Conservation (phyloP, 2,329 filamentous ascomycete species). For the Thelonectria blattea region DNA sequence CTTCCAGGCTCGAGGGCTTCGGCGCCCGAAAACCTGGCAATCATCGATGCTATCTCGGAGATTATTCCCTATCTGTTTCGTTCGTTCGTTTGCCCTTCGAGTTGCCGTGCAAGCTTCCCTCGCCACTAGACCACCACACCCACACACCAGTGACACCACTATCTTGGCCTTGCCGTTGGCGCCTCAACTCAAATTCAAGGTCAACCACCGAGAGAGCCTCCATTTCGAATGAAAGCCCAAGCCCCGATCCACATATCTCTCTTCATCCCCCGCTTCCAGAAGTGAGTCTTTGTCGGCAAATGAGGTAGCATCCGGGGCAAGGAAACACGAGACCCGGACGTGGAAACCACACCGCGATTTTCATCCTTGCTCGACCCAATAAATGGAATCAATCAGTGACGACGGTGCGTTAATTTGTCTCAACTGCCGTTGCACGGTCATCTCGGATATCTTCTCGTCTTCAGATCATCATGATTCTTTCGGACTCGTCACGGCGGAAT, state of each 20-base stretch:
- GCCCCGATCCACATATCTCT: neutral
- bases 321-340: neutral
- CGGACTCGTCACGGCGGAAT: too few relatives aligned
- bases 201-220: neutral
- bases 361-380: neutral
- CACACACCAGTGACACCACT: neutral
- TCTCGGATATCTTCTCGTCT: too few relatives aligned
- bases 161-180: neutral
- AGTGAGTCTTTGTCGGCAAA: neutral
- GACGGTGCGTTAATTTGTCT: too few relatives aligned
- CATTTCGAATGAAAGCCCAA: neutral
- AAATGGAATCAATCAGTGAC: neutral
- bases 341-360: neutral
- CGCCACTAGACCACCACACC: constrained; percentile 1
- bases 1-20: too few relatives aligned
- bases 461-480: too few relatives aligned
- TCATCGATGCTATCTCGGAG: neutral
- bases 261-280: neutral
- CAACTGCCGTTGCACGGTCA: too few relatives aligned
- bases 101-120: neutral
- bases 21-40: too few relatives aligned
- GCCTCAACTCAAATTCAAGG: neutral
- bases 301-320: neutral
- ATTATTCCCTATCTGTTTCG: neutral
- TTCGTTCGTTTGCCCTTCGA: neutral